Base-by-base conservation (phyloP, 306 rosid species). In the Crataegus laevigata region DNA sequence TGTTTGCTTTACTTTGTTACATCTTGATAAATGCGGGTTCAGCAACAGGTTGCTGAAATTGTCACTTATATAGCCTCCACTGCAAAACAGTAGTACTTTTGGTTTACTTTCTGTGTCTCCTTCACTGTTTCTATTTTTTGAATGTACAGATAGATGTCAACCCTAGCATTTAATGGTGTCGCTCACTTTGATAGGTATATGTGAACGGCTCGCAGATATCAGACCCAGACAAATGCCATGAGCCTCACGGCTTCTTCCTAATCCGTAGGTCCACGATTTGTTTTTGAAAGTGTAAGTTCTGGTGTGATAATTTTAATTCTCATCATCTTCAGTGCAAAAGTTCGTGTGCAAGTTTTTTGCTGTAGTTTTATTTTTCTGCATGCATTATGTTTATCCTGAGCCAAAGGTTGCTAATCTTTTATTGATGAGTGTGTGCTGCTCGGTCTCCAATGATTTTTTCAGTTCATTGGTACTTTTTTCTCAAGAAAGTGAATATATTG, bases 171-270 rank as follows among this genome's bases (percentile, higher is more conserved):
- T 34, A n/a, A 55, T 77, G 13, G 50, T 9, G 21, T 72, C 25
- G 21, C 55, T 55, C 54, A 24, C 4, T 36, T 72, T 81, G 72
- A 75, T 77, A 94, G 99, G 98, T 72, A 80, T 90, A 79, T 85
- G 96, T 67, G 99, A 96, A 80, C 91, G 98, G 32, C 98, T 92
- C 28, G 98, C 99, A 59, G 97, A 96, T 91, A 92, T 96, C 66
- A 96, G 91, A 96, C 99, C 51, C 96, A 96, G 50, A 85, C 83
- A 50, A 88, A 84, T 83, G 96, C 97, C 58, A 92, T 87, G 91
- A 96, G 99, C 88, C 98, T 96, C 38, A 89, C 96, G 74, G 63
- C 88, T 57, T 88, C 92, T 52, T 87, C 79, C 74, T 98, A 92
- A 88, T 98, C 98, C 64, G 89, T 89, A 74, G 97, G 97, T 72